phyloP scores from a whole-genome alignment of 306 rosid genomes.

The Vicia sativa region DNA sequence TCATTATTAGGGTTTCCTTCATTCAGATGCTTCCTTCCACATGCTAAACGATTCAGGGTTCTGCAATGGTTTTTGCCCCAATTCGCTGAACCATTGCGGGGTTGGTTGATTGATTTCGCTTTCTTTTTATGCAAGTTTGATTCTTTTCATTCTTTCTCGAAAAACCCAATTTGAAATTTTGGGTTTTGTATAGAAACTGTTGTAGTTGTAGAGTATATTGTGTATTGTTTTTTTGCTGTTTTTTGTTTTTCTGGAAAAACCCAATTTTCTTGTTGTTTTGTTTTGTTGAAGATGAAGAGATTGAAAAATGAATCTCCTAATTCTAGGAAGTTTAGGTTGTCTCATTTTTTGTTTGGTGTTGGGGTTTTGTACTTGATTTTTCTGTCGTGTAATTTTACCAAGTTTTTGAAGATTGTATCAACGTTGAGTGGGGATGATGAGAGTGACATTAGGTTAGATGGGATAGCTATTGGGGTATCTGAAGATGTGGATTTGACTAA shows the following conservation, averaged over 20 bases:
- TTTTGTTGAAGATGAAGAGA: conserved; percentile 73
- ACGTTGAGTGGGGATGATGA: conserved; percentile 77
- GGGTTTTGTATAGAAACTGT: conserved; percentile 27
- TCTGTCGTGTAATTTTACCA: conserved; percentile 76
- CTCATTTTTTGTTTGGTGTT: conserved; percentile 70
- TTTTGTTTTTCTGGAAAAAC: neutral
- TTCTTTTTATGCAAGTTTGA: conserved; percentile 21
- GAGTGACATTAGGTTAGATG: conserved; percentile 47
- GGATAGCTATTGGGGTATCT: conserved; percentile 39
- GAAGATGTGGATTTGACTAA: conserved; percentile 64
- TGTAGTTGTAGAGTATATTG: conserved; percentile 41
- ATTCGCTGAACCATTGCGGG: conserved; percentile 39
- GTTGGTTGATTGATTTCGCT: conserved; percentile 49
- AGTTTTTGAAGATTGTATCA: conserved; percentile 61
- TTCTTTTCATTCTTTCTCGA: conserved; percentile 1
- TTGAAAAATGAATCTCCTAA: conserved; percentile 63
- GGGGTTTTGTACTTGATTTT: conserved; percentile 78
- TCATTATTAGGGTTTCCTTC: conserved; percentile 32
- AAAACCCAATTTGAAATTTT: conserved; percentile 33
- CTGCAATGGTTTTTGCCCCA: conserved; percentile 36
- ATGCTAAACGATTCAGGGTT: conserved; percentile 38
- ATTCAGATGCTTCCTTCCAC: conserved; percentile 39
- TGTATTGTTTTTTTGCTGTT: conserved; percentile 13
- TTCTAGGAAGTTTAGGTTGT: conserved; percentile 70
- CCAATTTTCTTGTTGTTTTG: too few relatives aligned